phyloP scores from a whole-genome alignment of 768 basidiomycete species.

The Mycena rosella region DNA sequence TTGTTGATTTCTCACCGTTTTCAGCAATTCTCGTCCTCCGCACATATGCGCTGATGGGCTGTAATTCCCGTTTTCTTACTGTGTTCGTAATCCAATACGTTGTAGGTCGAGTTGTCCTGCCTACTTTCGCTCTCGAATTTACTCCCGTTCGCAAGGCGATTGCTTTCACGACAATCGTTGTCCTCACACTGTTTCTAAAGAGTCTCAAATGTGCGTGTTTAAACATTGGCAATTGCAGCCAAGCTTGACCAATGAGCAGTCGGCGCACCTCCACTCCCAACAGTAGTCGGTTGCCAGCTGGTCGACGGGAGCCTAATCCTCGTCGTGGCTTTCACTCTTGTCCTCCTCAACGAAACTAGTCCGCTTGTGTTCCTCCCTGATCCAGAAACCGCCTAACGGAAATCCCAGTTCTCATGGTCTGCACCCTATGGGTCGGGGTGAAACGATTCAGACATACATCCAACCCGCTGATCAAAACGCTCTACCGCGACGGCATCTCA shows the following conservation, averaged over 20 bases:
- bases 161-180: background rate
- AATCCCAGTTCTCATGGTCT: conserved; percentile 8
- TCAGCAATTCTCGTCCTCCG: conserved; percentile 38
- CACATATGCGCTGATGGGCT: conserved; percentile 37
- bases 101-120: background rate
- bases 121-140: background rate
- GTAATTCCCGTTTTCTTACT: conserved; percentile 11
- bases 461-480: conserved; percentile 19
- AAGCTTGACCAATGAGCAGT: background rate
- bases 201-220: conserved; percentile 15
- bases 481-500: conserved; percentile 28
- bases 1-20: background rate
- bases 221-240: too few species aligned
- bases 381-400: background rate
- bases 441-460: conserved; percentile 13
- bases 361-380: background rate
- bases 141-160: background rate
- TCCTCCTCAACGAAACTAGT: conserved; percentile 15
- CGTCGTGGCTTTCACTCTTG: conserved; percentile 17
- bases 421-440: conserved; percentile 19
- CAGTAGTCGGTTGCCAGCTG: conserved; percentile 3
- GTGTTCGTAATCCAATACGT: conserved; percentile 2
- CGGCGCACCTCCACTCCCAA: background rate
- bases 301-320: conserved; percentile 13
- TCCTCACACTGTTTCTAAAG: conserved; percentile 9